These are phyloP conservation scores for Saksenaea vasiformis DNA, from an alignment of 371 early-diverging fungal species.

Conservation along the genomic window DNA sequence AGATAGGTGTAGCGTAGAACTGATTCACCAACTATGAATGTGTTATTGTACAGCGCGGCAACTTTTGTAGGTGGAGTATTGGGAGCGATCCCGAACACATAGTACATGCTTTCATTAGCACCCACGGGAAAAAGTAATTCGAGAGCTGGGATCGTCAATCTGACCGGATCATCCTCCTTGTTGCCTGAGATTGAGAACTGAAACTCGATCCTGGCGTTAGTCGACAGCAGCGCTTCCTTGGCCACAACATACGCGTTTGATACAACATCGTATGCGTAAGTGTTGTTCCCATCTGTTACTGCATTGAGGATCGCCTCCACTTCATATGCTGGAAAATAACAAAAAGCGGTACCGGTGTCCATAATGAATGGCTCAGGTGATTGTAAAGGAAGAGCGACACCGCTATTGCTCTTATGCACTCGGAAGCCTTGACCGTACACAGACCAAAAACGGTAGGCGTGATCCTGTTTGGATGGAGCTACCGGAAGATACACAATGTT, in stretches of 20 bases:
- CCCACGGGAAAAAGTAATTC: conserved; percentile 26
- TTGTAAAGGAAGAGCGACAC: neutral
- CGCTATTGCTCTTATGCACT: conserved; percentile 10
- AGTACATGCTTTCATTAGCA: conserved; percentile 7
- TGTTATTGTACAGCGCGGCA: neutral
- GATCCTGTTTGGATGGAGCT: neutral
- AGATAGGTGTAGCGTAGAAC: conserved; percentile 35
- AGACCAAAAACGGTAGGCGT: conserved; percentile 39
- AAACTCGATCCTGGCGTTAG: no score
- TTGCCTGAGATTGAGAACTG: no score
- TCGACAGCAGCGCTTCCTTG: no score
- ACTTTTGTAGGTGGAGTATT: neutral
- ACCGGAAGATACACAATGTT: conserved; percentile 16
- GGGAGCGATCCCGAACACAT: conserved; percentile 35
- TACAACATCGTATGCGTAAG: conserved; percentile 17
- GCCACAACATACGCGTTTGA: conserved; percentile 28
- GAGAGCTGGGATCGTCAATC: conserved; percentile 20
- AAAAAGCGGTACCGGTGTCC: conserved; percentile 34
- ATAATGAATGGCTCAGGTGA: conserved; percentile 24
- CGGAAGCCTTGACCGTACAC: conserved; percentile 41
- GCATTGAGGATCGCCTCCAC: neutral
- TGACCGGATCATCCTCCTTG: neutral
- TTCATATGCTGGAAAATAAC: conserved; percentile 19
- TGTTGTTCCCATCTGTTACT: neutral
- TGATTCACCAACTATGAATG: conserved; percentile 24